phyloP scores from a whole-genome alignment of 2,329 filamentous ascomycete genomes.

The Fusarium sambucinum region DNA sequence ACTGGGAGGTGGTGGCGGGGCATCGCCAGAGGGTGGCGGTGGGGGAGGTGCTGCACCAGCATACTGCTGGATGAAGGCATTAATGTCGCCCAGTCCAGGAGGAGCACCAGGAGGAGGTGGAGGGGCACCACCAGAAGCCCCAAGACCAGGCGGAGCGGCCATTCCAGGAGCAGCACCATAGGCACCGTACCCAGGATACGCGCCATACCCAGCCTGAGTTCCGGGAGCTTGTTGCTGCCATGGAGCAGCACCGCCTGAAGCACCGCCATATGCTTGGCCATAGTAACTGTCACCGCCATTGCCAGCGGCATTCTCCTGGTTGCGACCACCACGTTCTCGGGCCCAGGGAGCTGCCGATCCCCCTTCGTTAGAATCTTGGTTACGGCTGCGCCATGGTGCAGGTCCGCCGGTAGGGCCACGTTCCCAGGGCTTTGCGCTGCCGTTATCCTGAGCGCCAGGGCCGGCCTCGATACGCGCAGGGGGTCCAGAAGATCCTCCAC shows the following conservation, averaged over 20 bases:
- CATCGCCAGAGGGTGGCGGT: conserved; percentile 67
- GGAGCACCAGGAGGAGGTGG: conserved; percentile 58
- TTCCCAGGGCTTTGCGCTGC: conserved; percentile 86
- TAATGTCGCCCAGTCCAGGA: conserved; percentile 69
- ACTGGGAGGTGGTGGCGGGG: conserved; percentile 73
- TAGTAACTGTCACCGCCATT: conserved; percentile 50
- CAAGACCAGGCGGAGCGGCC: conserved; percentile 57
- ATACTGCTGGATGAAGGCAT: conserved; percentile 76
- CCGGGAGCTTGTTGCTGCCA: conserved; percentile 70
- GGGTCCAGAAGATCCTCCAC: conserved; percentile 70
- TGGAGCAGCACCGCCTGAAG: conserved; percentile 53
- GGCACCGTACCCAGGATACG: conserved; percentile 61
- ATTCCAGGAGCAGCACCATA: conserved; percentile 63
- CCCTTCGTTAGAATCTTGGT: conserved; percentile 64
- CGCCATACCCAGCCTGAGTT: conserved; percentile 69
- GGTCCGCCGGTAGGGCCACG: conserved; percentile 84
- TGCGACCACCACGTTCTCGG: conserved; percentile 68
- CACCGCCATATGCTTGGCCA: conserved; percentile 48
- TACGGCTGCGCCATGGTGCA: conserved; percentile 79
- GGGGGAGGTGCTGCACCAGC: conserved; percentile 67
- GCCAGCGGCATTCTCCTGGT: conserved; percentile 55
- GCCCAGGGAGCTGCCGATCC: conserved; percentile 70
- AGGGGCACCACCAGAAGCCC: conserved; percentile 61
- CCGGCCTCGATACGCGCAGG: conserved; percentile 89
- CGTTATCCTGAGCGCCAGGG: conserved; percentile 69